phyloP scores from a whole-genome alignment of 768 basidiomycete genomes.

The Serpula lacrymans region DNA sequence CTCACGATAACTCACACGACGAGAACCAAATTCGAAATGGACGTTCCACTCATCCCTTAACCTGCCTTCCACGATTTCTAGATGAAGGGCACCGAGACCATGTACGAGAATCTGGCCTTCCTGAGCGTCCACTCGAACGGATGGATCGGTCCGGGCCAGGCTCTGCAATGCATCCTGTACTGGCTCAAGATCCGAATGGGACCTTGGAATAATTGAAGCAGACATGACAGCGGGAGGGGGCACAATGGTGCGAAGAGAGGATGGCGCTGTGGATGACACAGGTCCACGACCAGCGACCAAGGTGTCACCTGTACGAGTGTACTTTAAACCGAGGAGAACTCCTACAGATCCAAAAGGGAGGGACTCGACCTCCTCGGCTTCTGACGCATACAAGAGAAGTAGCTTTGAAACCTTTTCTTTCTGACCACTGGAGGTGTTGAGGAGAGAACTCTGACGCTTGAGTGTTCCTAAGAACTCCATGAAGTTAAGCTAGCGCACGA shows the following conservation, averaged over 20 bases:
- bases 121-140: slow-evolving; percentile 71
- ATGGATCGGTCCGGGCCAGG: slow-evolving; percentile 85
- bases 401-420: slow-evolving; percentile 75
- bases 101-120: slow-evolving; percentile 84
- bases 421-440: slow-evolving; percentile 66
- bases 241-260: slow-evolving; percentile 57
- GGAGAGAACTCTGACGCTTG: slow-evolving; percentile 53
- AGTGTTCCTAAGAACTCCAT: slow-evolving; percentile 52
- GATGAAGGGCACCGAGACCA: slow-evolving; percentile 80
- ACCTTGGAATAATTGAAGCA: slow-evolving; percentile 75
- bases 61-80: slow-evolving; percentile 87
- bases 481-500: slow-evolving; percentile 3
- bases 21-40: slow-evolving; percentile 70
- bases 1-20: slow-evolving; percentile 82
- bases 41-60: slow-evolving; percentile 77
- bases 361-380: slow-evolving; percentile 71
- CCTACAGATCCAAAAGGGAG: slow-evolving; percentile 83
- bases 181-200: slow-evolving; percentile 72
- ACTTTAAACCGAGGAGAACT: slow-evolving; percentile 76
- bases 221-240: slow-evolving; percentile 86
- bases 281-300: slow-evolving; percentile 53
- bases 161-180: slow-evolving; percentile 73
- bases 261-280: slow-evolving; percentile 30
- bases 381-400: slow-evolving; percentile 73
- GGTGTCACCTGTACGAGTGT: slow-evolving; percentile 87